Percentiles rank a stretch among this genome's conserved stretches.
These are phyloP conservation scores for Nemania sp. DNA, from an alignment of 2,329 filamentous ascomycete species.

Conservation along the genomic window DNA sequence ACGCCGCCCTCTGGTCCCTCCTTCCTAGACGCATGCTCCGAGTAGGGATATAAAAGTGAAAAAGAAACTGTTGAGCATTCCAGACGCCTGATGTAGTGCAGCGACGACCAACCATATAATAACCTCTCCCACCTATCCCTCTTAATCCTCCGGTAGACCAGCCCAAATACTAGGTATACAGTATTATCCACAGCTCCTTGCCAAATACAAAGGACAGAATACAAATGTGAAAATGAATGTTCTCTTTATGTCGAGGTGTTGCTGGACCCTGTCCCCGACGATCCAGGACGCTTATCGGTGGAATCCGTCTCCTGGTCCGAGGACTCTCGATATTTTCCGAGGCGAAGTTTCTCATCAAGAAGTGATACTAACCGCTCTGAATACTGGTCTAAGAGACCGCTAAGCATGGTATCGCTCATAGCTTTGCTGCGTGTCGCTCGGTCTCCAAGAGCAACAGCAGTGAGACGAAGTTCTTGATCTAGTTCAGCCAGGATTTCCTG, in stretches of 20 bases:
- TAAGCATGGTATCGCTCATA: conserved; percentile 69
- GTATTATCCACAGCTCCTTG: conserved; percentile 28
- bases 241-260: conserved; percentile 41
- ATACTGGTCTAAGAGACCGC: conserved; percentile 78
- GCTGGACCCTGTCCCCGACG: conserved; percentile 41
- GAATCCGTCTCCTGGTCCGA: conserved; percentile 38
- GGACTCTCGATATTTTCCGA: conserved; percentile 46
- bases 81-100: conserved; percentile 17
- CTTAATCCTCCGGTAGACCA: conserved; percentile 10
- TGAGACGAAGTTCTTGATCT: conserved; percentile 73
- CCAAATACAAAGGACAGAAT: conserved; percentile 40
- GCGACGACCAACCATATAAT: conserved; percentile 12
- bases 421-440: conserved; percentile 65
- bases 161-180: conserved; percentile 28
- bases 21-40: conserved; percentile 28
- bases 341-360: conserved; percentile 76
- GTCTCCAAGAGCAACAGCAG: conserved; percentile 70
- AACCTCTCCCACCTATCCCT: conserved; percentile 18
- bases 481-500: conserved; percentile 71
- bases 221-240: conserved; percentile 41
- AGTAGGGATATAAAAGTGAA: background rate
- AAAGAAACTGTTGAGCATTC: conserved; percentile 17
- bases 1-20: conserved; percentile 36
- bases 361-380: conserved; percentile 77
- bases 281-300: conserved; percentile 36